A percentile compares a stretch with the other conserved stretches of the same genome.
phyloP scores from a whole-genome alignment of 352 stramenopile genomes.

The Globisporangium sylvaticum region DNA sequence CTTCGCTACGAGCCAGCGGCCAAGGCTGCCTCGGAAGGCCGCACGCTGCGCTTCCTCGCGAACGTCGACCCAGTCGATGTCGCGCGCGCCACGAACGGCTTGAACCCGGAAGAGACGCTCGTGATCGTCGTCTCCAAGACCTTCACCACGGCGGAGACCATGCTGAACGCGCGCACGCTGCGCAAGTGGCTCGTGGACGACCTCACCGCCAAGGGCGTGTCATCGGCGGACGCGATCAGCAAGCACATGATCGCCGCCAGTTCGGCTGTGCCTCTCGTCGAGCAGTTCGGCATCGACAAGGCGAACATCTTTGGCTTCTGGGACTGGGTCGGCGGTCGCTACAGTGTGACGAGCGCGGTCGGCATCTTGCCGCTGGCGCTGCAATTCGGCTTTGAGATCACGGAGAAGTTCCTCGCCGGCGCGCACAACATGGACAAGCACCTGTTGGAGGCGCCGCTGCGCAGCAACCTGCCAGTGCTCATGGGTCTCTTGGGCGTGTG shows the following conservation, averaged over 20 bases:
- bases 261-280: constrained; percentile 71
- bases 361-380: constrained; percentile 95
- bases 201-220: constrained; percentile 80
- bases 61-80: constrained; percentile 99
- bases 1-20: constrained; percentile 81
- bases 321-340: constrained; percentile 98
- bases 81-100: constrained; percentile 79
- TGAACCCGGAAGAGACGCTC: constrained; percentile 95
- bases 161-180: constrained; percentile 97
- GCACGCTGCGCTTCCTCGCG: constrained; percentile 93
- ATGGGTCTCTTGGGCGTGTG: constrained; percentile 96
- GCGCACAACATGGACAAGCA: constrained; percentile 98
- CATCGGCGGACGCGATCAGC: constrained; percentile 83
- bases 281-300: constrained; percentile 93
- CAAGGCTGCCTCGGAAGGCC: constrained; percentile 81
- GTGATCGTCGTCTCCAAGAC: constrained; percentile 98
- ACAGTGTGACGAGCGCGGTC: constrained; percentile 96
- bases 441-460: constrained; percentile 91
- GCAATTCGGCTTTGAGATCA: constrained; percentile 94
- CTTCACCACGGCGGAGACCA: constrained; percentile 99
- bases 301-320: constrained; percentile 98
- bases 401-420: constrained; percentile 91
- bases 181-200: constrained; percentile 94
- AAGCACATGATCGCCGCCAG: constrained; percentile 94
- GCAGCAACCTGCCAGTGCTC: constrained; percentile 95